These are phyloP conservation scores for Tylopilus sp. DNA, from an alignment of 768 basidiomycete species.

Conservation along the genomic window DNA sequence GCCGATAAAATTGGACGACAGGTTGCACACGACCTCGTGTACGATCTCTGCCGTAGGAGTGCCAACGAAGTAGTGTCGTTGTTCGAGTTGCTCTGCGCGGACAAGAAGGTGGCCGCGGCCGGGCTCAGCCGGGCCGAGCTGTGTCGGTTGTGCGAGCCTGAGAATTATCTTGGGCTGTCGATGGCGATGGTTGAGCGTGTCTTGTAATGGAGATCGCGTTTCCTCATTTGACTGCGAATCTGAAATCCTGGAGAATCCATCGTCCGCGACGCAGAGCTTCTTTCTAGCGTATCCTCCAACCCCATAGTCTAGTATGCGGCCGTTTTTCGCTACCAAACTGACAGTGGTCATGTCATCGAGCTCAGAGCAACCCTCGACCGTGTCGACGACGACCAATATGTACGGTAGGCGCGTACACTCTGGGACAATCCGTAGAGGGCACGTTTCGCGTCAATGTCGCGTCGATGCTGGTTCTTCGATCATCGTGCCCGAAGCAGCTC, in stretches of 20 bases:
- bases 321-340: background rate
- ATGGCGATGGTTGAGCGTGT: conserved; percentile 25
- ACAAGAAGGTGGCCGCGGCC: conserved; percentile 23
- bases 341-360: background rate
- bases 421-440: background rate
- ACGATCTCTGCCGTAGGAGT: conserved; percentile 37
- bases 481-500: conserved; percentile 31
- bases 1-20: conserved; percentile 43
- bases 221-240: conserved; percentile 6
- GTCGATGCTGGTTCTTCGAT: conserved; percentile 24
- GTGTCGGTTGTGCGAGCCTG: conserved; percentile 35
- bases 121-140: conserved; percentile 29
- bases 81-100: conserved; percentile 31
- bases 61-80: conserved; percentile 27
- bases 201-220: background rate
- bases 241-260: background rate
- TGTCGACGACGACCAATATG: background rate
- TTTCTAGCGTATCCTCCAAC: background rate
- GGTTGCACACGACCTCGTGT: conserved; percentile 42
- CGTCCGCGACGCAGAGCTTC: background rate
- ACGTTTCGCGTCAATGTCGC: background rate
- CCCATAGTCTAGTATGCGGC: background rate
- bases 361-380: background rate
- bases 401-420: background rate
- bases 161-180: conserved; percentile 38